Evolutionary conservation across 495 filamentous ascomycete genomes (phyloP).

Genomic region (Xylaria intraflava): DNA sequence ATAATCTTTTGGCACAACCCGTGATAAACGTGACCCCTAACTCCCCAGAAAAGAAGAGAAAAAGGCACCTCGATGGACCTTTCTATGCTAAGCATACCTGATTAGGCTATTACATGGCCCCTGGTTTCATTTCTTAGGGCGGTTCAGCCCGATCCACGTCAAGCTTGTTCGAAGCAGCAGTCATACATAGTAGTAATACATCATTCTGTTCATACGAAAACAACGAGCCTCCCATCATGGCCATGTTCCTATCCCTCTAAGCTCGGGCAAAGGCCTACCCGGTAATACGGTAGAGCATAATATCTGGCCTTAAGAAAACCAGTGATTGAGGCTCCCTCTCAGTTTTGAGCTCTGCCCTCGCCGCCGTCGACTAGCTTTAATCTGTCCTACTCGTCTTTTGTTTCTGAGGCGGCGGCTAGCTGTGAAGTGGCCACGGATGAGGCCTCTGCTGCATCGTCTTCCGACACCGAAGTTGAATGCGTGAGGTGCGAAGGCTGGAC

Average conservation of each 20-base stretch:
- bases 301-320: too few relatives aligned
- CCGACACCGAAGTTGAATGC: constrained; percentile 26
- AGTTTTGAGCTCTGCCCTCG: neutral
- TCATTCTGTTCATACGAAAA: neutral
- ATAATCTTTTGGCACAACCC: too few relatives aligned
- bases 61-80: too few relatives aligned
- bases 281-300: too few relatives aligned
- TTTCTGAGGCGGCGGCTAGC: neutral
- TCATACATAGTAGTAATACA: constrained; percentile 1
- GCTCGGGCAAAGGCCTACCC: neutral
- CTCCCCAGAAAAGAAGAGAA: too few relatives aligned
- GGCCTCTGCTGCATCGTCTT: constrained; percentile 13
- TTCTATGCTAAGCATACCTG: neutral
- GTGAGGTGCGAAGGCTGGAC: constrained; percentile 34
- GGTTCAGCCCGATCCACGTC: neutral
- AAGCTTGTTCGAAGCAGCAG: neutral
- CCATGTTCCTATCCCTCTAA: neutral
- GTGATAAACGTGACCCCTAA: too few relatives aligned
- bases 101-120: neutral
- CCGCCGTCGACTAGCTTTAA: neutral
- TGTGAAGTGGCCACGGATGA: neutral
- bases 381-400: constrained; percentile 6
- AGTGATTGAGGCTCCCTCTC: too few relatives aligned
- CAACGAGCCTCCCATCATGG: neutral
- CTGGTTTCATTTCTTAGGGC: neutral